Percentiles rank a stretch among this genome's conserved stretches.
phyloP scores from a whole-genome alignment of 1,284 basidiomycete genomes.

The Austropuccinia psidii region DNA sequence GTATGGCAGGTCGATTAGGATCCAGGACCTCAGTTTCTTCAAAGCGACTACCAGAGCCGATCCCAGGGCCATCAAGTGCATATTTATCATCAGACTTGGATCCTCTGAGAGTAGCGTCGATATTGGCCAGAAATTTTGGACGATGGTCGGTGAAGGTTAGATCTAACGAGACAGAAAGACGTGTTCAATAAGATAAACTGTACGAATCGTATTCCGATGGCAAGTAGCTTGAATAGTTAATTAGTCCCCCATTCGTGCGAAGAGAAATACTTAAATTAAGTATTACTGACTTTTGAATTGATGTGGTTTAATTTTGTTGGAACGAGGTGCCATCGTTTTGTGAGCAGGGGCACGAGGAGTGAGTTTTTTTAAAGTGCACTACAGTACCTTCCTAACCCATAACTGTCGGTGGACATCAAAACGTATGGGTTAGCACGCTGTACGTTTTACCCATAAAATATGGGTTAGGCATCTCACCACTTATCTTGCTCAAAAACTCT shows the following conservation, averaged over 20 bases:
- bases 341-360: not conserved
- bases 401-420: too few relatives aligned
- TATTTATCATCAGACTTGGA: not conserved
- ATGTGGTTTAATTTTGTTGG: conserved; percentile 27
- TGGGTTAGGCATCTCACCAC: too few relatives aligned
- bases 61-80: not conserved
- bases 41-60: not conserved
- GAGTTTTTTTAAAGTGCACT: too few relatives aligned
- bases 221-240: not conserved
- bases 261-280: not conserved
- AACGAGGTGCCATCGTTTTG: conserved; percentile 13
- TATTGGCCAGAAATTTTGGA: conserved; percentile 33
- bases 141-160: conserved; percentile 31
- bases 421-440: too few relatives aligned
- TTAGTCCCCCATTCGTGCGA: not conserved
- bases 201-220: not conserved
- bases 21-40: conserved; percentile 31
- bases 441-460: too few relatives aligned
- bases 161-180: conserved; percentile 17
- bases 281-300: conserved; percentile 29
- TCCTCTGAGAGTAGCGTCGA: conserved; percentile 29
- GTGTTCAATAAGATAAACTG: conserved; percentile 16
- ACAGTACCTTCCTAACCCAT: too few relatives aligned
- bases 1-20: conserved; percentile 34
- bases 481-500: too few relatives aligned